phyloP scores from a whole-genome alignment of 495 filamentous ascomycete genomes.

The Lepraria neglecta region DNA sequence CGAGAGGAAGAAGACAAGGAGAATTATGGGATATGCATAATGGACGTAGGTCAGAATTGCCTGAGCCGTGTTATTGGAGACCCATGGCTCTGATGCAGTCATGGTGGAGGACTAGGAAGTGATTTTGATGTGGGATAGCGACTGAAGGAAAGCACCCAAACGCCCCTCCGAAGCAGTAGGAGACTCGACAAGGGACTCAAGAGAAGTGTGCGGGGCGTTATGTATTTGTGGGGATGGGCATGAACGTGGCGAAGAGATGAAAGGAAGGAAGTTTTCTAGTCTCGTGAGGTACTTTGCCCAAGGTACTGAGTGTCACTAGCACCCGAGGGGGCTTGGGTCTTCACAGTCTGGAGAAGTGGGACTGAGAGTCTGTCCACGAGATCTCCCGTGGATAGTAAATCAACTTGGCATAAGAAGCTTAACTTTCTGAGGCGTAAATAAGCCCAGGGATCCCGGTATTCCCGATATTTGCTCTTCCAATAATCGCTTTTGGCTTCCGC shows the following conservation, averaged over 20 bases:
- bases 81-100: slow-evolving; percentile 14
- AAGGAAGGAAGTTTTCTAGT: slow-evolving; percentile 10
- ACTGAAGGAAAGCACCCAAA: background rate
- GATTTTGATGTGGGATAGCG: slow-evolving; percentile 3
- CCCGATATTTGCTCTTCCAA: slow-evolving; percentile 10
- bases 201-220: background rate
- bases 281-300: slow-evolving; percentile 14
- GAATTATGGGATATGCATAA: slow-evolving; percentile 58
- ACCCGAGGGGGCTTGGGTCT: background rate
- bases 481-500: background rate
- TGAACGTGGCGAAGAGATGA: background rate
- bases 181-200: slow-evolving; percentile 5
- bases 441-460: background rate
- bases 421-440: slow-evolving; percentile 13
- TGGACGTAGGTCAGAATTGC: slow-evolving; percentile 48
- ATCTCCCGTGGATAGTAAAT: slow-evolving; percentile 10
- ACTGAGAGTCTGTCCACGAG: slow-evolving; percentile 3
- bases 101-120: background rate
- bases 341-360: slow-evolving; percentile 11
- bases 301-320: background rate
- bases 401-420: slow-evolving; percentile 1
- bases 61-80: slow-evolving; percentile 33
- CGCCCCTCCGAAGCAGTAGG: slow-evolving; percentile 5
- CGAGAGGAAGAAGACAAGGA: slow-evolving; percentile 61
- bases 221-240: slow-evolving; percentile 2